Conservation (phyloP, 768 basidiomycete genomes). For the Tricholoma matsutake region DNA sequence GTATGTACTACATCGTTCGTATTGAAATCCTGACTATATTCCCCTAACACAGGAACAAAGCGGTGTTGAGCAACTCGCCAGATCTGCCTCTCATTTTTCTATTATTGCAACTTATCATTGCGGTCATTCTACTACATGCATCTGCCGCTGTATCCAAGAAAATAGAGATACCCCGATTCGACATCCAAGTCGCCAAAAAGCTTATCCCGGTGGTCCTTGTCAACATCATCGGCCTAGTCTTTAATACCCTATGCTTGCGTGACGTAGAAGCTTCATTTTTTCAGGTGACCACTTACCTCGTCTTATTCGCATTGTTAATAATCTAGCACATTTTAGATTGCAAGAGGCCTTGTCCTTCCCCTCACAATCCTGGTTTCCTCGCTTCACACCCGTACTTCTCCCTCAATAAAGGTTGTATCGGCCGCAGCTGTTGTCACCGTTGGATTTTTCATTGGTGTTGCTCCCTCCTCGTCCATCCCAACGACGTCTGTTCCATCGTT, state of each 20-base stretch:
- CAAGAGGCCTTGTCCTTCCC: conserved; percentile 79
- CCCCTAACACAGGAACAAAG: conserved; percentile 57
- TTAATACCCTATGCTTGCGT: conserved; percentile 76
- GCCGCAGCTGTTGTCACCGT: conserved; percentile 64
- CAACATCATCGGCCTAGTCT: conserved; percentile 72
- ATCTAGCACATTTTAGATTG: conserved; percentile 51
- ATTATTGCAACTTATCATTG: conserved; percentile 63
- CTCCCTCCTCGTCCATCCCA: conserved; percentile 49
- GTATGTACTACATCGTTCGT: conserved; percentile 23
- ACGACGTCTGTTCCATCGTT: conserved; percentile 42
- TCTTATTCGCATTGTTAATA: background rate
- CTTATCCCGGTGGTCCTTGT: conserved; percentile 62
- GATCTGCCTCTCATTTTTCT: conserved; percentile 68
- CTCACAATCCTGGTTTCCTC: conserved; percentile 77
- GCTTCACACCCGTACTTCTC: conserved; percentile 49
- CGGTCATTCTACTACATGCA: conserved; percentile 60
- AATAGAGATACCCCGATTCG: conserved; percentile 57
- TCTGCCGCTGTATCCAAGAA: conserved; percentile 45
- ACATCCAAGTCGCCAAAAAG: conserved; percentile 51
- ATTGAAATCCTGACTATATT: background rate
- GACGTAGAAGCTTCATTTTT: conserved; percentile 82
- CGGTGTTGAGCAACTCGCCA: conserved; percentile 64
- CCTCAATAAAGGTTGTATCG: conserved; percentile 50
- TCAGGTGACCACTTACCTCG: conserved; percentile 43
- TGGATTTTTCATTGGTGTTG: conserved; percentile 77